These are phyloP conservation scores for Neurospora terricola DNA, from an alignment of 495 filamentous ascomycete species.

Conservation along the genomic window DNA sequence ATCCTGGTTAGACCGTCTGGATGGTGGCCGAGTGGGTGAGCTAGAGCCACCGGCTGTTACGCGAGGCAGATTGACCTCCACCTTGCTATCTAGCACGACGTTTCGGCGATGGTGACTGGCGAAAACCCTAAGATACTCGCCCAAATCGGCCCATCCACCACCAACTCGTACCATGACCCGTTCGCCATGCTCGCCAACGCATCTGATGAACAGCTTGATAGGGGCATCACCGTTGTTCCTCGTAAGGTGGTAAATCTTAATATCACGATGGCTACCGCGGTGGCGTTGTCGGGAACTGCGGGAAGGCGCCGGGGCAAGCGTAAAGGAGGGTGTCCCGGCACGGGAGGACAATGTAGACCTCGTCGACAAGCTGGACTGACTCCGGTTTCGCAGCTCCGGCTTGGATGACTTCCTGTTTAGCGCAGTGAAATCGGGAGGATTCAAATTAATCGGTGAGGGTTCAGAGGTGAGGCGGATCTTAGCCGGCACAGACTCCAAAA, in stretches of 20 bases:
- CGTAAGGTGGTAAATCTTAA: constrained; percentile 89
- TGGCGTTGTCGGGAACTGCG: constrained; percentile 33
- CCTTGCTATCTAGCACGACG: constrained; percentile 28
- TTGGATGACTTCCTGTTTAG: constrained; percentile 27
- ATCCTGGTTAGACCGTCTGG: constrained; percentile 22
- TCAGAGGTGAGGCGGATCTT: constrained; percentile 64
- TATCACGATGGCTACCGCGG: constrained; percentile 48
- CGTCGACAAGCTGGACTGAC: constrained; percentile 34
- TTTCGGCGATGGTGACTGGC: constrained; percentile 70
- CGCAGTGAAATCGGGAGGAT: constrained; percentile 37
- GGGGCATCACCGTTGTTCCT: constrained; percentile 71
- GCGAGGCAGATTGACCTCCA: constrained; percentile 40
- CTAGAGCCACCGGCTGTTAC: constrained; percentile 20
- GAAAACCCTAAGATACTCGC: constrained; percentile 90
- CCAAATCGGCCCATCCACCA: constrained; percentile 92
- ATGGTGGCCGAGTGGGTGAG: constrained; percentile 22
- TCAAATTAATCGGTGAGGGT: constrained; percentile 33
- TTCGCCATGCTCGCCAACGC: constrained; percentile 82
- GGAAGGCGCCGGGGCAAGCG: constrained; percentile 50
- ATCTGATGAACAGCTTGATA: constrained; percentile 85
- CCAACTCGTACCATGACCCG: constrained; percentile 96
- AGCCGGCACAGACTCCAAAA: constrained; percentile 70
- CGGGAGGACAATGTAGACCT: constrained; percentile 29
- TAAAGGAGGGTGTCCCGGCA: constrained; percentile 58
- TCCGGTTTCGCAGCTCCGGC: constrained; percentile 26